These are phyloP conservation scores for Thelephora ganbajun DNA, from an alignment of 768 basidiomycete species.

Conservation along the genomic window DNA sequence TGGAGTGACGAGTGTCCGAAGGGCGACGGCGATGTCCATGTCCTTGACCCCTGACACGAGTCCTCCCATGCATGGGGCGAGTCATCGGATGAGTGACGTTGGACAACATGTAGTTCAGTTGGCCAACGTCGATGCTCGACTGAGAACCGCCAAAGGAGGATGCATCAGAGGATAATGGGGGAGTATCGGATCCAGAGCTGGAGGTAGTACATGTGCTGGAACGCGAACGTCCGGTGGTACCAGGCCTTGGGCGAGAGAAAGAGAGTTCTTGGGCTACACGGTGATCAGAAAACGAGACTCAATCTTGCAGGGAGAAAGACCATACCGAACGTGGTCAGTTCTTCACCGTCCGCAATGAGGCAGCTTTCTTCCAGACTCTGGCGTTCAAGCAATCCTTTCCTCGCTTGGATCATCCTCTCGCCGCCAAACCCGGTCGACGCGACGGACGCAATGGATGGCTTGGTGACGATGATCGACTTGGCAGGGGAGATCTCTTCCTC, in stretches of 20 bases:
- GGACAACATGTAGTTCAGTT: conserved; percentile 41
- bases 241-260: conserved; percentile 39
- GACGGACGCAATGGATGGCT: conserved; percentile 54
- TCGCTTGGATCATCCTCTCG: conserved; percentile 54
- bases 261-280: conserved; percentile 26
- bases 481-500: conserved; percentile 21
- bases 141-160: conserved; percentile 63
- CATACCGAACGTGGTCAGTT: conserved; percentile 39
- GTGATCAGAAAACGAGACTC: conserved; percentile 7
- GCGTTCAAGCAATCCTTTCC: conserved; percentile 44
- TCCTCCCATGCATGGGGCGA: conserved; percentile 25
- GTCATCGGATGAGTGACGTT: conserved; percentile 35
- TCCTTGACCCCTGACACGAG: conserved; percentile 41
- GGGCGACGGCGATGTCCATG: conserved; percentile 60
- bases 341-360: conserved; percentile 55
- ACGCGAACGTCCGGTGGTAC: conserved; percentile 34
- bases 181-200: conserved; percentile 56
- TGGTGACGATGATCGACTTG: conserved; percentile 38
- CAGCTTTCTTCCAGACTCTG: conserved; percentile 56
- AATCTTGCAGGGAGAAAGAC: not conserved
- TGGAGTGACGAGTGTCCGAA: conserved; percentile 47
- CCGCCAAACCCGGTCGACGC: conserved; percentile 50
- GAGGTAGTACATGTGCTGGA: conserved; percentile 53
- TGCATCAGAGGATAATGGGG: conserved; percentile 54
- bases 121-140: conserved; percentile 62